phyloP scores from a whole-genome alignment of 345 rosid species.

The Geranium brycei region DNA sequence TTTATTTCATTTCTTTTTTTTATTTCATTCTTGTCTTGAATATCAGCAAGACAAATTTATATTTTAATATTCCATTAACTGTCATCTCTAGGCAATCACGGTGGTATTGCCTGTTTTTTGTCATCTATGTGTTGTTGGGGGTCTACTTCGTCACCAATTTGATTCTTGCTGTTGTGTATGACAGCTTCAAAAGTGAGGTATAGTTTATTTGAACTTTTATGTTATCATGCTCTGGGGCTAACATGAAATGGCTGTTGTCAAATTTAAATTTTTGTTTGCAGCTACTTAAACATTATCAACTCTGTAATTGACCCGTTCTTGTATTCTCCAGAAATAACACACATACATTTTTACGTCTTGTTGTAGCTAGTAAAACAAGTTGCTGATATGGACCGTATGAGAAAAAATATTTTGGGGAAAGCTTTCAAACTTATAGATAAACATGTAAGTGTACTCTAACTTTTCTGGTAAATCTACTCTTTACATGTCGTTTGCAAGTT shows the following conservation, averaged over 20 bases:
- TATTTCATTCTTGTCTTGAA: not conserved
- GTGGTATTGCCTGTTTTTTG: conserved; percentile 68
- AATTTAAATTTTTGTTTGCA: not conserved
- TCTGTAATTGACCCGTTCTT: not conserved
- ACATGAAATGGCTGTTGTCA: not conserved
- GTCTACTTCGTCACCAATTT: conserved; percentile 96
- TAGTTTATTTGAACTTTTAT: not conserved
- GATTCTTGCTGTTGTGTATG: conserved; percentile 95
- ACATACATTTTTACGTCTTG: conserved; percentile 7
- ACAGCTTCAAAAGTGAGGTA: conserved; percentile 94
- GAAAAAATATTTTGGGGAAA: conserved; percentile 51
- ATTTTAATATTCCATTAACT: not conserved
- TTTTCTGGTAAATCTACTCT: conserved; percentile 8
- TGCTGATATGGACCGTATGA: conserved; percentile 55
- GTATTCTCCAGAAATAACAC: not conserved
- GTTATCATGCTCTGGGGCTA: not conserved
- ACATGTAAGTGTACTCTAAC: conserved; percentile 36
- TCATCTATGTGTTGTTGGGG: conserved; percentile 71
- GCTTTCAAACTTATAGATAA: conserved; percentile 76
- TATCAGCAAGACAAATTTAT: too few relatives aligned
- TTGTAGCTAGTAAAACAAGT: conserved; percentile 85
- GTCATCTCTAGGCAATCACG: conserved; percentile 58
- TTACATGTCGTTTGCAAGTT: conserved; percentile 6
- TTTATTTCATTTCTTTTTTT: not conserved
- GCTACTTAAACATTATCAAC: not conserved